phyloP scores from a whole-genome alignment of 192 early-diverging fungal genomes.

The Lobulomyces angularis region DNA sequence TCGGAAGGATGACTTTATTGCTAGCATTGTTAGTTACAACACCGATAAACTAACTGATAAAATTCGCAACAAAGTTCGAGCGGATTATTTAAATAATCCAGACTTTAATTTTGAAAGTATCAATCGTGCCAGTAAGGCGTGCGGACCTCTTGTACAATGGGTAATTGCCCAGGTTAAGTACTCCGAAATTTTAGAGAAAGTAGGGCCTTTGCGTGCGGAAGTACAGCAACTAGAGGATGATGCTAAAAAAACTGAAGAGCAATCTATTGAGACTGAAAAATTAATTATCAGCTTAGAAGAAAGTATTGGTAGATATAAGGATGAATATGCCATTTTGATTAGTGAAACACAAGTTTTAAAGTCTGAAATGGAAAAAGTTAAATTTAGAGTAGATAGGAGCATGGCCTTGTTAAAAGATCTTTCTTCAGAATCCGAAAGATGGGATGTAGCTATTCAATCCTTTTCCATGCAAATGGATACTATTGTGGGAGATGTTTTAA shows the following conservation, averaged over 20 bases:
- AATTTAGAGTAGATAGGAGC: conserved; percentile 85
- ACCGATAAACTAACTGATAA: conserved; percentile 72
- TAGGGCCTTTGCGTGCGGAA: conserved; percentile 91
- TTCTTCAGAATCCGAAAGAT: conserved; percentile 83
- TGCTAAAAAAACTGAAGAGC: conserved; percentile 57
- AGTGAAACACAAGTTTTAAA: conserved; percentile 83
- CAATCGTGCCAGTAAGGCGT: conserved; percentile 95
- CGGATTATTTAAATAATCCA: conserved; percentile 68
- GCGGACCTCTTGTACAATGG: conserved; percentile 97
- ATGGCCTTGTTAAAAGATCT: conserved; percentile 74
- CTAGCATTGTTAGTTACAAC: conserved; percentile 91
- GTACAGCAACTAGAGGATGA: conserved; percentile 67
- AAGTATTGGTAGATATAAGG: conserved; percentile 84
- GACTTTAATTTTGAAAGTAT: conserved; percentile 88
- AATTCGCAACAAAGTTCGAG: conserved; percentile 69
- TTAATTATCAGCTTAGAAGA: conserved; percentile 76
- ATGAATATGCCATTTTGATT: conserved; percentile 94
- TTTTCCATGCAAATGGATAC: conserved; percentile 97
- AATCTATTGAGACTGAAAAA: conserved; percentile 59
- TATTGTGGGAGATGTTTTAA: conserved; percentile 89
- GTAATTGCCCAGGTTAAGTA: conserved; percentile 92
- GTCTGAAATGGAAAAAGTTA: conserved; percentile 84
- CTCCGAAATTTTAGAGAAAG: conserved; percentile 80
- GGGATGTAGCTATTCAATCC: conserved; percentile 76
- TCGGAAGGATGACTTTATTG: conserved; percentile 92